These are phyloP conservation scores for Botrytis fragariae DNA, from an alignment of 2,329 filamentous ascomycete species.

Conservation along the genomic window DNA sequence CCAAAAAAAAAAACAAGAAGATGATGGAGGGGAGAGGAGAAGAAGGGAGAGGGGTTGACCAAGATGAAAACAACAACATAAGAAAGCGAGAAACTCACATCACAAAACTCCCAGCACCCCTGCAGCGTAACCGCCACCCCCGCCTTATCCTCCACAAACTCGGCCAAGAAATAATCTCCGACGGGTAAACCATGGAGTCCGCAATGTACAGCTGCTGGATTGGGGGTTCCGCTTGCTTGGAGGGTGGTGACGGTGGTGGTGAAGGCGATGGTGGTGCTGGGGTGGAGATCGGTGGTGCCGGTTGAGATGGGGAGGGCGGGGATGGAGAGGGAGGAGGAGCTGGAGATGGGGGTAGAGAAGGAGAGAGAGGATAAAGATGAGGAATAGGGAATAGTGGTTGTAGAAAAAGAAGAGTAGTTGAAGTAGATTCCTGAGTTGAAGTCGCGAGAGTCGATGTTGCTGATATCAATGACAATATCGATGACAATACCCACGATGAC, in stretches of 20 bases:
- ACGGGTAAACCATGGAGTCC: slow-evolving; percentile 42
- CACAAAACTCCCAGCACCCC: slow-evolving; percentile 46
- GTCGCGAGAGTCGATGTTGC: not conserved
- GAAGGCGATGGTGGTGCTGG: slow-evolving; percentile 27
- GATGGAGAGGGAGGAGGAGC: slow-evolving; percentile 22
- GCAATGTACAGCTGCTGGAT: slow-evolving; percentile 39
- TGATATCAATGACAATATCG: no score
- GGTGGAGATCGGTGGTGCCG: slow-evolving; percentile 30
- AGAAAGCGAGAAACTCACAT: slow-evolving; percentile 35
- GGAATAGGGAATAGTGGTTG: not conserved
- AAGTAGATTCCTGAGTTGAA: not conserved
- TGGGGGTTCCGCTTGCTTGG: slow-evolving; percentile 38
- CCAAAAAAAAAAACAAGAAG: no score
- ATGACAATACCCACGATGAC: not conserved
- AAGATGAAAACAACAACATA: no score
- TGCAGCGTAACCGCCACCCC: slow-evolving; percentile 41
- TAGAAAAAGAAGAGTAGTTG: not conserved
- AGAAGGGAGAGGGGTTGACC: not conserved
- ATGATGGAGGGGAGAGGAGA: no score
- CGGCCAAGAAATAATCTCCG: slow-evolving; percentile 42
- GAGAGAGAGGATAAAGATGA: slow-evolving; percentile 22
- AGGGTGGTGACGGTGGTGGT: slow-evolving; percentile 38
- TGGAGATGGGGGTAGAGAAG: slow-evolving; percentile 21
- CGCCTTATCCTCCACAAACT: slow-evolving; percentile 40
- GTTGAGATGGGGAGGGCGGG: slow-evolving; percentile 38